Conservation (phyloP, 176 grass and related monocot species). For the Typha latifolia region DNA sequence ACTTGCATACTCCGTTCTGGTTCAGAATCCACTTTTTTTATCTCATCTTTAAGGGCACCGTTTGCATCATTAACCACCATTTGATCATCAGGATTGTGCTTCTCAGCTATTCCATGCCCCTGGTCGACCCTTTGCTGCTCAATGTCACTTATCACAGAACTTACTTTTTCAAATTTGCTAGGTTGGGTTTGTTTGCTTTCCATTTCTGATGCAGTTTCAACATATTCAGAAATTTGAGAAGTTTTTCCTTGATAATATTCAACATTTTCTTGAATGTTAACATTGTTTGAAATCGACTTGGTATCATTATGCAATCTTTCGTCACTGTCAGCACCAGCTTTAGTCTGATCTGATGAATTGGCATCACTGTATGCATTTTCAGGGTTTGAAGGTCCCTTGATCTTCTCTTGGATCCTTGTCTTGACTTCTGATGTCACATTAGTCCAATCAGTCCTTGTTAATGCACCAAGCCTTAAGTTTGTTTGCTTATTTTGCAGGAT, state of each 20-base stretch:
- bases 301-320: slow-evolving; percentile 26
- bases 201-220: slow-evolving; percentile 19
- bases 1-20: slow-evolving; percentile 27
- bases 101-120: slow-evolving; percentile 20
- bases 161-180: slow-evolving; percentile 33
- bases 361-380: slow-evolving; percentile 29
- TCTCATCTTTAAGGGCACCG: slow-evolving; percentile 16
- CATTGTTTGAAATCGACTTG: slow-evolving; percentile 27
- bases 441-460: slow-evolving; percentile 43
- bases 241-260: slow-evolving; percentile 25
- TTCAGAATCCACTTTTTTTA: slow-evolving; percentile 24
- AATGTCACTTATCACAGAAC: slow-evolving; percentile 23
- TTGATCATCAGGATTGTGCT: slow-evolving; percentile 36
- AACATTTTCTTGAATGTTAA: slow-evolving; percentile 26
- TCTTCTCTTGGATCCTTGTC: slow-evolving; percentile 38
- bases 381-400: slow-evolving; percentile 27
- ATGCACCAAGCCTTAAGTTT: slow-evolving; percentile 53
- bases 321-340: slow-evolving; percentile 11
- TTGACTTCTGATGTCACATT: slow-evolving; percentile 34
- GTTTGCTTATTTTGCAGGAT: slow-evolving; percentile 58
- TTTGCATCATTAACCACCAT: slow-evolving; percentile 23
- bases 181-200: slow-evolving; percentile 26
- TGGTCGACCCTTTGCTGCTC: slow-evolving; percentile 21
- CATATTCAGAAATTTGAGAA: slow-evolving; percentile 10
- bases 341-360: slow-evolving; percentile 34